Evolutionary conservation across 78 protist species (phyloP).

Genomic region (Dictyostelium intermedium): DNA sequence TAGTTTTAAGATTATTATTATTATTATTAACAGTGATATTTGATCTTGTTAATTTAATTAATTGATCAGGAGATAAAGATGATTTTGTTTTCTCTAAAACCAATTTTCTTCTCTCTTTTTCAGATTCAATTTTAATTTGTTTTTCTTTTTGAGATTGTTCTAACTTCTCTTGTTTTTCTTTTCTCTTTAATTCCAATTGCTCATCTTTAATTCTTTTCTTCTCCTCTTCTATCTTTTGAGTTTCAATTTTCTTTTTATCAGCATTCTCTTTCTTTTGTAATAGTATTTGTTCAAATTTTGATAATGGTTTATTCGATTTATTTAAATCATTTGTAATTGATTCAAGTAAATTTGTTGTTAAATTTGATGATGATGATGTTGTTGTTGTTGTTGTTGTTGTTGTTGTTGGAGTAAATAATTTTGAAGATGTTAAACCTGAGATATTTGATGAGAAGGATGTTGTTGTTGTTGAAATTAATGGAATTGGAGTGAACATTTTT

Average conservation of each 20-base stretch:
- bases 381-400: not conserved
- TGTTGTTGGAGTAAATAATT: not conserved
- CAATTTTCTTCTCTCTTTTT: conserved; percentile 35
- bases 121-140: conserved; percentile 2
- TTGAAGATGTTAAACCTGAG: not conserved
- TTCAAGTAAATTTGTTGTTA: not conserved
- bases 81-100: conserved; percentile 2
- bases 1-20: not conserved
- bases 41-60: not conserved
- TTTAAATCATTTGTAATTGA: not conserved
- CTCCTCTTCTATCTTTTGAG: not conserved
- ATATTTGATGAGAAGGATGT: not conserved
- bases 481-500: not conserved
- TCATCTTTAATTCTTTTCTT: not conserved
- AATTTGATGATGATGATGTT: not conserved
- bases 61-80: not conserved
- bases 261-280: not conserved
- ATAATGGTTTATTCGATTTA: not conserved
- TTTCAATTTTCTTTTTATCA: not conserved
- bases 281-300: not conserved
- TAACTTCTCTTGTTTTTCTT: conserved; percentile 37
- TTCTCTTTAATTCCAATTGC: conserved; percentile 3
- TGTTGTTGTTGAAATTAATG: not conserved
- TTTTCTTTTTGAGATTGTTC: not conserved
- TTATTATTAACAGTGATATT: not conserved